Evolutionary conservation across 495 filamentous ascomycete genomes (phyloP).

Genomic region (Xylaria grammica): DNA sequence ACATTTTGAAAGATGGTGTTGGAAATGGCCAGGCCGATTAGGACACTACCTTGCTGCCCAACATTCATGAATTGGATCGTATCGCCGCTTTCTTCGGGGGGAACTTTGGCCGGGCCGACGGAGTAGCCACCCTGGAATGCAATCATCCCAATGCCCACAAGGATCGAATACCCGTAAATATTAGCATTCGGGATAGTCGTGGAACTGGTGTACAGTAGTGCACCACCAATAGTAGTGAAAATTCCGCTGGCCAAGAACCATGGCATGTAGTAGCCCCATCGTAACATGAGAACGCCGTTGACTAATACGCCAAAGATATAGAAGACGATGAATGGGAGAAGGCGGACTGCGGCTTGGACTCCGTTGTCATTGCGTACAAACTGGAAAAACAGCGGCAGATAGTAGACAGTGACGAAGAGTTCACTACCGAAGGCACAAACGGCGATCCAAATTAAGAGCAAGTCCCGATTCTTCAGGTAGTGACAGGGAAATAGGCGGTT

Average conservation of each 20-base stretch:
- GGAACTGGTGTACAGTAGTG: background rate
- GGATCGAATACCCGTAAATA: slow-evolving; percentile 2
- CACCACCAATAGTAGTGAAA: background rate
- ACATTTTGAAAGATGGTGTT: too few species aligned
- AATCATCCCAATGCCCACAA: background rate
- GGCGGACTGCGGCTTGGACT: background rate
- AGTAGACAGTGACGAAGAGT: background rate
- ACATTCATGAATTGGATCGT: too few species aligned
- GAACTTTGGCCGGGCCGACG: too few species aligned
- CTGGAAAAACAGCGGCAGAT: background rate
- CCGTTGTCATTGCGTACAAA: background rate
- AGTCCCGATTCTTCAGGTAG: background rate
- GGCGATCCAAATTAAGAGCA: background rate
- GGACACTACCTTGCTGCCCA: too few species aligned
- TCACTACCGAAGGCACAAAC: background rate
- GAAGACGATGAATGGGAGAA: slow-evolving; percentile 1
- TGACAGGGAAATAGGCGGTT: background rate
- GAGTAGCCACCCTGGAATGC: too few species aligned
- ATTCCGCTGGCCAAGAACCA: background rate
- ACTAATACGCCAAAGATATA: slow-evolving; percentile 28
- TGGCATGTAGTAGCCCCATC: background rate
- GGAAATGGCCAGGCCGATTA: too few species aligned
- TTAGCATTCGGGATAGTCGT: background rate
- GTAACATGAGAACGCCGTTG: background rate
- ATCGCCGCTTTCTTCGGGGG: too few species aligned